Evolutionary conservation across 2,329 filamentous ascomycete species (phyloP), one percentile per base, ranked within the genome.

Genomic region (Diplodia seriata): DNA sequence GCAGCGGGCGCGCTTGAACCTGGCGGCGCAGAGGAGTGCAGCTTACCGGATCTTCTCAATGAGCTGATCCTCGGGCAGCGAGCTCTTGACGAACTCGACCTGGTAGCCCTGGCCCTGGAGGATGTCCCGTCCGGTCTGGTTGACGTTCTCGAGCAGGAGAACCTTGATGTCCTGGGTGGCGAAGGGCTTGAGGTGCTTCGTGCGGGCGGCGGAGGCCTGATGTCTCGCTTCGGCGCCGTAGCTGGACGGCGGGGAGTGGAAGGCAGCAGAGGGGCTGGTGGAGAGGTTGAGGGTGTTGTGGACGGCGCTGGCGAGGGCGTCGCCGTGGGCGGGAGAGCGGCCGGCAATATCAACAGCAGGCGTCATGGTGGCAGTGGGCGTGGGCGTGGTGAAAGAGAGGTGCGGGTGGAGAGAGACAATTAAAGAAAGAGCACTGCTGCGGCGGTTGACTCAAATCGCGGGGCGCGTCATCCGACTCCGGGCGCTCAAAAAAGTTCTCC

Each of bases 131-230:
- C 95, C 95, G 29, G 93, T 92, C 81, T 92, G 84, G 79, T 99
- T 99, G 76, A 99, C 92, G 81, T 98, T 99, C 79, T 99, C 95
- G 38, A 99, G 84, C 20, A 99, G 86, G 68, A 99, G 83, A 68
- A 99, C 97, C 83, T 97, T 98, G 82, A 99, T 93, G 77, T 98
- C 94, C 76, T 94, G 89, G 26, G 93, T 95, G 77, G 94, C 90
- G 82, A 99, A 99, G 18, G 95, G 95, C 83, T 97, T 97, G 73
- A 99, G 83, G 73, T 90, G 90, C 82, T 97, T 97, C 11, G 83
- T 82, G 70, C 81, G 59, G 73, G 59, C 63, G 76, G 71, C 68
- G 76, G 72, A 70, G 80, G 72, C 85, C 75, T 76, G 26, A 20
- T 67, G 33, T 14, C 66, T 49, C n/a, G 55, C 33, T 18, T 40